Conservation (phyloP, 169 alveolate species). For the Theileria parva region DNA sequence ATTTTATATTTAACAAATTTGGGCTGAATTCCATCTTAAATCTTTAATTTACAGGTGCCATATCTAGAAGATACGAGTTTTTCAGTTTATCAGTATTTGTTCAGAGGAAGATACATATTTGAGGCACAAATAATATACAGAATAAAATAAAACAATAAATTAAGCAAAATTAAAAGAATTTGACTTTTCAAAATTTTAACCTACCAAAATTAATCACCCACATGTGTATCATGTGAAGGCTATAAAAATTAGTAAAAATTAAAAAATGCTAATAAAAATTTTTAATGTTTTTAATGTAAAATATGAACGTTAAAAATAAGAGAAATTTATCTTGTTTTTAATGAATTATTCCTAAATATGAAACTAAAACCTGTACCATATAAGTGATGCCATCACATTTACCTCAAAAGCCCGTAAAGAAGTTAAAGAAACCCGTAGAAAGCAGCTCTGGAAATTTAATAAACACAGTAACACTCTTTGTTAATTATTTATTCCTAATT, state of each 20-base stretch:
- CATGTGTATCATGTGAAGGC: neutral
- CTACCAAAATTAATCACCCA: neutral
- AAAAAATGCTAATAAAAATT: neutral
- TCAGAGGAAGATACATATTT: neutral
- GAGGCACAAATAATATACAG: neutral
- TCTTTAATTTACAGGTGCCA: neutral
- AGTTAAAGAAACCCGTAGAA: neutral
- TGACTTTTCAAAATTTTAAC: neutral
- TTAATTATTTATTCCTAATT: no score
- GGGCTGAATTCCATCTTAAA: conserved; percentile 14
- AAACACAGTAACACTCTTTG: conserved; percentile 24
- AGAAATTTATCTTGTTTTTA: neutral
- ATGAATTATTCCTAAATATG: neutral
- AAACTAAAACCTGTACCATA: neutral
- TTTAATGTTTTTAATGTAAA: neutral
- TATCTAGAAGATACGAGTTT: conserved; percentile 20
- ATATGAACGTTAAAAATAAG: neutral
- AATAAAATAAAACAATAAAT: neutral
- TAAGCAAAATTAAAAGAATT: neutral
- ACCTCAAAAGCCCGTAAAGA: neutral
- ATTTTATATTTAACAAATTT: neutral
- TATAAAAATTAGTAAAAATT: conserved; percentile 4
- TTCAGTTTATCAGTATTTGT: neutral
- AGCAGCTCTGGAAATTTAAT: conserved; percentile 3
- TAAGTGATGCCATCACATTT: conserved; percentile 10